Evolutionary conservation across 768 basidiomycete genomes (phyloP).

Genomic region (Russula emetica): DNA sequence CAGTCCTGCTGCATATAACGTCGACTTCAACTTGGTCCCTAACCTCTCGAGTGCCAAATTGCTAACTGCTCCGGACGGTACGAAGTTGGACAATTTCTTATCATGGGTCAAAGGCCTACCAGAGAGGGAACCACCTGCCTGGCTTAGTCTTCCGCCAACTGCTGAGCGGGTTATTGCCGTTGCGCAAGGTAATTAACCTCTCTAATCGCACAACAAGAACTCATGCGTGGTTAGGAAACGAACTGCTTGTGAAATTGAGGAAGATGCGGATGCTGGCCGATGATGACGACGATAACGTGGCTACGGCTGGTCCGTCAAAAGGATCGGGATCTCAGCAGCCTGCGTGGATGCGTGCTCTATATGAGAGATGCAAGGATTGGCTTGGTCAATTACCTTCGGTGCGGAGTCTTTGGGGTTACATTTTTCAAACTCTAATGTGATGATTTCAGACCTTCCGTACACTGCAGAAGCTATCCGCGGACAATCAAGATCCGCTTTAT

Average conservation of each 20-base stretch:
- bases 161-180: constrained; percentile 90
- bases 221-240: constrained; percentile 52
- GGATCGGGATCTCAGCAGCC: constrained; percentile 71
- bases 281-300: constrained; percentile 66
- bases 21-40: constrained; percentile 86
- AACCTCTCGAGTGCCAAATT: constrained; percentile 51
- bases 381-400: constrained; percentile 71
- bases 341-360: constrained; percentile 88
- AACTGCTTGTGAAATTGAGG: constrained; percentile 78
- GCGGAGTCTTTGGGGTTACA: constrained; percentile 29
- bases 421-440: constrained; percentile 21
- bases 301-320: constrained; percentile 53
- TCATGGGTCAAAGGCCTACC: constrained; percentile 86
- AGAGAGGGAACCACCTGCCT: constrained; percentile 89
- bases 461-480: constrained; percentile 58
- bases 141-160: constrained; percentile 89
- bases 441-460: constrained; percentile 54
- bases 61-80: constrained; percentile 82
- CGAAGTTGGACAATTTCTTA: constrained; percentile 86
- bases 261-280: constrained; percentile 90
- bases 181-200: constrained; percentile 64
- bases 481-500: constrained; percentile 79
- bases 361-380: constrained; percentile 84
- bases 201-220: background rate
- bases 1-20: constrained; percentile 83